These are phyloP conservation scores for Huntiella bhutanensis DNA, from an alignment of 2,329 filamentous ascomycete species.

Conservation along the genomic window DNA sequence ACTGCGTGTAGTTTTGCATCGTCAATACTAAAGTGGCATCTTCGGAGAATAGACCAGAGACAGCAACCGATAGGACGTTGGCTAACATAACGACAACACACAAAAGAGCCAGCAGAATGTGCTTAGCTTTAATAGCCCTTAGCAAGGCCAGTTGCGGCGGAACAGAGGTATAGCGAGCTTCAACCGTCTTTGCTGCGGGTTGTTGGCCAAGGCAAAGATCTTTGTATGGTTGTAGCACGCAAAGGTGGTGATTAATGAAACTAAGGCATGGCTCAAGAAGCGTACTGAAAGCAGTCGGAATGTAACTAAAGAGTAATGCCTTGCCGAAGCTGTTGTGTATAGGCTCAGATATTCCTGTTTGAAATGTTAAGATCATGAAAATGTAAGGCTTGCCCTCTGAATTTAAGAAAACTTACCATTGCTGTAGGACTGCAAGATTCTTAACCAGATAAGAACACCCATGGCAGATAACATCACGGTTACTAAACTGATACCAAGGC, in stretches of 20 bases:
- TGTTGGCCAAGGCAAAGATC: slow-evolving; percentile 23
- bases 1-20: too few relatives aligned
- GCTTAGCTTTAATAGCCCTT: slow-evolving; percentile 24
- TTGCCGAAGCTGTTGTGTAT: slow-evolving; percentile 17
- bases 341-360: slow-evolving; percentile 18
- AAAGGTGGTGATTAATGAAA: slow-evolving; percentile 32
- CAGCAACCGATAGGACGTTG: slow-evolving; percentile 33
- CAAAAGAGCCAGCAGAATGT: slow-evolving; percentile 27
- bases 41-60: slow-evolving; percentile 32
- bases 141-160: slow-evolving; percentile 33
- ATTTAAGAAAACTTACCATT: too few relatives aligned
- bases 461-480: slow-evolving; percentile 11
- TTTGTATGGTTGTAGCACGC: slow-evolving; percentile 34
- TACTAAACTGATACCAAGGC: slow-evolving; percentile 13
- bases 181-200: slow-evolving; percentile 20
- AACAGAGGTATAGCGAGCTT: slow-evolving; percentile 31
- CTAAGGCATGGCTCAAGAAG: slow-evolving; percentile 38
- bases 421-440: too few relatives aligned
- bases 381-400: too few relatives aligned
- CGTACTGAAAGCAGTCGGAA: slow-evolving; percentile 35
- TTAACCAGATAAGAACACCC: slow-evolving; percentile 13
- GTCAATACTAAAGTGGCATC: not conserved
- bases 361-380: too few relatives aligned
- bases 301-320: slow-evolving; percentile 26
- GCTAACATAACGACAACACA: slow-evolving; percentile 29